Evolutionary conservation across 768 basidiomycete species (phyloP).

Genomic region (Russula brevipes): DNA sequence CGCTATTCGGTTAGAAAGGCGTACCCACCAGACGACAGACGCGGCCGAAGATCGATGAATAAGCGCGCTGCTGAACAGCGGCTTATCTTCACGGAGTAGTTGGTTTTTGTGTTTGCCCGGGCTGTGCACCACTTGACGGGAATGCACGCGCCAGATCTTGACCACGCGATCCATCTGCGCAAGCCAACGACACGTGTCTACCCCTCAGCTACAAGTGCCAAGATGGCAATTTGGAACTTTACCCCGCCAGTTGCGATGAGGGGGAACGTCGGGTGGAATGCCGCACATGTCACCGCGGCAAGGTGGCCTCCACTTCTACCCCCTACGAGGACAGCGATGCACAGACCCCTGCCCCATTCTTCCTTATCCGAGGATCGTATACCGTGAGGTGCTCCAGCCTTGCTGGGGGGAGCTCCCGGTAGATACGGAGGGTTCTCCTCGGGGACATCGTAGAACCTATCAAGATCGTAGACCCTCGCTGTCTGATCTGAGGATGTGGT

Average conservation of each 20-base stretch:
- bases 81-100: slow-evolving; percentile 64
- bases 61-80: slow-evolving; percentile 61
- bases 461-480: slow-evolving; percentile 63
- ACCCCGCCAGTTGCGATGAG: slow-evolving; percentile 77
- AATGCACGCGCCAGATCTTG: slow-evolving; percentile 67
- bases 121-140: slow-evolving; percentile 25
- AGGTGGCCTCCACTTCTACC: slow-evolving; percentile 69
- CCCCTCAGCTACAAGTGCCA: slow-evolving; percentile 8
- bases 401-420: slow-evolving; percentile 44
- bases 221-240: slow-evolving; percentile 27
- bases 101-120: slow-evolving; percentile 7
- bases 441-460: slow-evolving; percentile 29
- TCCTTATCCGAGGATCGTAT: slow-evolving; percentile 54
- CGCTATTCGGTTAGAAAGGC: neutral
- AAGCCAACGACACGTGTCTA: neutral
- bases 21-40: slow-evolving; percentile 55
- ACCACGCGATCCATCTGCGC: slow-evolving; percentile 63
- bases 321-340: slow-evolving; percentile 60
- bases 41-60: slow-evolving; percentile 63
- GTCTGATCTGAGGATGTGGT: slow-evolving; percentile 72
- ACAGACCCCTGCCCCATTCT: slow-evolving; percentile 54
- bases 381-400: slow-evolving; percentile 66
- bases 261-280: slow-evolving; percentile 61
- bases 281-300: slow-evolving; percentile 62
- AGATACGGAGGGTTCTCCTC: slow-evolving; percentile 55